Evolutionary conservation across 192 early-diverging fungal genomes (phyloP).

Genomic region (Coemansia sp.): DNA sequence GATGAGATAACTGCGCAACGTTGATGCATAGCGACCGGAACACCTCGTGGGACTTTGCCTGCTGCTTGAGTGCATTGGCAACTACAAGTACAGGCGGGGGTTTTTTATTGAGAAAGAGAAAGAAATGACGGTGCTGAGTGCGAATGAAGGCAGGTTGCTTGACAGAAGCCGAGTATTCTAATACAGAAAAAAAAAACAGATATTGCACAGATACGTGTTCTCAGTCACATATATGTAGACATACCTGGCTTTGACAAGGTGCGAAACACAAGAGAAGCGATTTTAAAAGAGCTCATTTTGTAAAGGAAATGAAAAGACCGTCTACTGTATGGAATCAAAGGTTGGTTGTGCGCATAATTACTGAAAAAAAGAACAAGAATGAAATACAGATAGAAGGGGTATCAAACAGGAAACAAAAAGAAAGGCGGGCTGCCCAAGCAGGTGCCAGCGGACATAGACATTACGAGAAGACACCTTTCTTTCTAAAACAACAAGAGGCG

Average conservation of each 20-base stretch:
- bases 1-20: conserved; percentile 71
- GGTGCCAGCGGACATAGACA: background rate
- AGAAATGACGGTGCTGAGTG: no score
- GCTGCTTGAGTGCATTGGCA: conserved; percentile 54
- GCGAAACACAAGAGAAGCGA: conserved; percentile 60
- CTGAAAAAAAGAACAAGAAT: background rate
- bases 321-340: background rate
- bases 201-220: background rate
- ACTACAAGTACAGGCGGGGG: no score
- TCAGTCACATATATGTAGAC: no score
- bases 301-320: background rate
- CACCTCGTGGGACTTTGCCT: conserved; percentile 56
- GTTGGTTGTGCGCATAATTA: background rate
- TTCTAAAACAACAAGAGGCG: background rate
- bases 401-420: background rate
- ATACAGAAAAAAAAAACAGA: no score
- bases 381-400: background rate
- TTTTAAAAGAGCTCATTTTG: conserved; percentile 62
- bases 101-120: no score
- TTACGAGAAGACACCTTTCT: background rate
- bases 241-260: conserved; percentile 69
- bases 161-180: no score
- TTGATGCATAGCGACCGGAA: conserved; percentile 72
- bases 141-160: no score
- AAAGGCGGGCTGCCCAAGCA: background rate